Conservation (phyloP, 2,329 filamentous ascomycete species). For the Trichoderma citrinoviride region DNA sequence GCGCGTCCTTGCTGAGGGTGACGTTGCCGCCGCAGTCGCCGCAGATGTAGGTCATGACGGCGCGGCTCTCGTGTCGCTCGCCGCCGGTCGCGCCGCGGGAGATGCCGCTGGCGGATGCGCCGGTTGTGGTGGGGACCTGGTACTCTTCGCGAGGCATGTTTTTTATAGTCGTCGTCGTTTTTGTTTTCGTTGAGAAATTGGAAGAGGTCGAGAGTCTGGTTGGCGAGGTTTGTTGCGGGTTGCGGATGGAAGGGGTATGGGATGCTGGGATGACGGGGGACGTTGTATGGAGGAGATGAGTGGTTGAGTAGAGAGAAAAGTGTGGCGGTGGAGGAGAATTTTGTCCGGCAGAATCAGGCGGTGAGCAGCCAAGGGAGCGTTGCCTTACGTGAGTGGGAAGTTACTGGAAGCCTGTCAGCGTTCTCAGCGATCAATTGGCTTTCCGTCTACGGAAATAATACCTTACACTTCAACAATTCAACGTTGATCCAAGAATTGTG, state of each 20-base stretch:
- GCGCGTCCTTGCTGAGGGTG: constrained; percentile 46
- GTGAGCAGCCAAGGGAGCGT: constrained; percentile 10
- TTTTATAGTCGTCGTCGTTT: background rate
- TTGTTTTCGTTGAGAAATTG: background rate
- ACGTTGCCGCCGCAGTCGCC: constrained; percentile 45
- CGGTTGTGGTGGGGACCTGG: constrained; percentile 61
- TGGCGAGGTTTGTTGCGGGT: background rate
- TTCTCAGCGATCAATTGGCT: background rate
- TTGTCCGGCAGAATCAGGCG: constrained; percentile 29
- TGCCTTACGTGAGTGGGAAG: background rate
- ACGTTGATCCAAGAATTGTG: too few species aligned
- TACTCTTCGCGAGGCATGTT: constrained; percentile 74
- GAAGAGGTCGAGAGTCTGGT: too few species aligned
- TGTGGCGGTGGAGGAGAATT: constrained; percentile 25
- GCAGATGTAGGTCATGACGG: constrained; percentile 42
- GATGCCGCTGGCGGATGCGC: constrained; percentile 42
- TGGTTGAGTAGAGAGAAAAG: constrained; percentile 21
- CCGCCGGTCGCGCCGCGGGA: constrained; percentile 38
- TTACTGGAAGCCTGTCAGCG: background rate
- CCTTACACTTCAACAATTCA: too few species aligned
- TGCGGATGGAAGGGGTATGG: background rate
- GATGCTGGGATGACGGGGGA: background rate
- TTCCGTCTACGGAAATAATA: background rate
- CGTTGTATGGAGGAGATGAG: too few species aligned
- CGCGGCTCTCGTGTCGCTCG: constrained; percentile 41